Evolutionary conservation across 2,329 filamentous ascomycete genomes (phyloP).

Genomic region (Penicillium sp.): DNA sequence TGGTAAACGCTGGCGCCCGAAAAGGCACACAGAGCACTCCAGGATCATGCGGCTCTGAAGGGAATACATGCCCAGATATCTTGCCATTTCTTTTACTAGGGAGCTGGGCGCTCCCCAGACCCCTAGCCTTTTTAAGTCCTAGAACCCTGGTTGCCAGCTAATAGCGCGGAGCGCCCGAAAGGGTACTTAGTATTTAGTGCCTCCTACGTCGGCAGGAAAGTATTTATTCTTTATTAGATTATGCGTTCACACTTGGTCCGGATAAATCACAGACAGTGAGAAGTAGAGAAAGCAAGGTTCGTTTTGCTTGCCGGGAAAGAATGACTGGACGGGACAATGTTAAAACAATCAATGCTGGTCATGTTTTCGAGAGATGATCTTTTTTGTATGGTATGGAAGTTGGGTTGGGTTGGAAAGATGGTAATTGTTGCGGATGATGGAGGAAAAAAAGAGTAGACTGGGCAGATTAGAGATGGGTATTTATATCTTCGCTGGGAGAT

Average conservation of each 20-base stretch:
- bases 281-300: not conserved
- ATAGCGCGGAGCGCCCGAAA: too few relatives aligned
- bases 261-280: not conserved
- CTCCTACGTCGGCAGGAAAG: too few relatives aligned
- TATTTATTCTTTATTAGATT: too few relatives aligned
- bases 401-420: slow-evolving; percentile 10
- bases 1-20: too few relatives aligned
- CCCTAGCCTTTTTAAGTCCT: too few relatives aligned
- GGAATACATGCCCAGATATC: too few relatives aligned
- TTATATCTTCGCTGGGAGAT: slow-evolving; percentile 4
- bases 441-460: slow-evolving; percentile 5
- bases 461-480: not conserved
- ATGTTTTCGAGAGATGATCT: not conserved
- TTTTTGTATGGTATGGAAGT: not conserved
- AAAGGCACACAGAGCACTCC: too few relatives aligned
- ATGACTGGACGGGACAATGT: not conserved
- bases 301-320: not conserved
- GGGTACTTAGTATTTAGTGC: too few relatives aligned
- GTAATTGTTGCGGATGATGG: slow-evolving; percentile 9
- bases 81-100: too few relatives aligned
- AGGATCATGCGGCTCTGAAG: too few relatives aligned
- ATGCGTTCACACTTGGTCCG: slow-evolving; percentile 1
- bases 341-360: not conserved
- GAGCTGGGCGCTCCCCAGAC: too few relatives aligned
- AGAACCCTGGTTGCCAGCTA: too few relatives aligned